A percentile compares a stretch with the other conserved stretches of the same genome.
These are phyloP conservation scores for Micractinium conductrix DNA, from an alignment of 139 green algal species.

Conservation along the genomic window DNA sequence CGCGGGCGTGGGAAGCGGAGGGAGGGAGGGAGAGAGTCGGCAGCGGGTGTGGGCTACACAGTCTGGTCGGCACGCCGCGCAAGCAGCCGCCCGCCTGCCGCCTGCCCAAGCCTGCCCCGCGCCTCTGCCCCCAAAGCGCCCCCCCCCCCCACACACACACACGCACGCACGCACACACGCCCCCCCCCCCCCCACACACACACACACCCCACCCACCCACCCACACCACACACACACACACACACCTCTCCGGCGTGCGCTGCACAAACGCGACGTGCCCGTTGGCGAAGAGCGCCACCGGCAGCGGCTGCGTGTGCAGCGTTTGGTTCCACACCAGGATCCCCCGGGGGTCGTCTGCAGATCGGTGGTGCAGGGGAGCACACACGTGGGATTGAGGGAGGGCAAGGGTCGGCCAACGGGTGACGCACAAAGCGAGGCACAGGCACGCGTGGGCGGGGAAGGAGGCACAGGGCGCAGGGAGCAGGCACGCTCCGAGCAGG, in stretches of 20 bases:
- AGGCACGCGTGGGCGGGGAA: too few relatives aligned
- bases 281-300: slow-evolving; percentile 7
- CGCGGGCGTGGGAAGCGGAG: too few relatives aligned
- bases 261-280: slow-evolving; percentile 18
- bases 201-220: neutral
- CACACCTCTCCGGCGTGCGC: slow-evolving; percentile 14
- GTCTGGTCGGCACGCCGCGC: neutral
- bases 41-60: neutral
- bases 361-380: neutral
- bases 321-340: slow-evolving; percentile 10
- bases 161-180: too few relatives aligned
- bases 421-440: neutral
- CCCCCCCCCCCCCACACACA: neutral
- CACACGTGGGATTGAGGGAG: neutral
- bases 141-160: too few relatives aligned
- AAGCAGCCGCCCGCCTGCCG: neutral
- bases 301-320: slow-evolving; percentile 4
- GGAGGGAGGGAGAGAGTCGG: too few relatives aligned
- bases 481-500: too few relatives aligned
- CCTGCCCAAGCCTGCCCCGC: too few relatives aligned
- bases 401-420: neutral
- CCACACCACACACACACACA: neutral
- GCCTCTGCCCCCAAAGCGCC: too few relatives aligned
- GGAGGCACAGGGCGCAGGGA: too few relatives aligned
- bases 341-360: slow-evolving; percentile 10